phyloP scores from a whole-genome alignment of 73 alveolate species.

The Paramecium primaurelia region DNA sequence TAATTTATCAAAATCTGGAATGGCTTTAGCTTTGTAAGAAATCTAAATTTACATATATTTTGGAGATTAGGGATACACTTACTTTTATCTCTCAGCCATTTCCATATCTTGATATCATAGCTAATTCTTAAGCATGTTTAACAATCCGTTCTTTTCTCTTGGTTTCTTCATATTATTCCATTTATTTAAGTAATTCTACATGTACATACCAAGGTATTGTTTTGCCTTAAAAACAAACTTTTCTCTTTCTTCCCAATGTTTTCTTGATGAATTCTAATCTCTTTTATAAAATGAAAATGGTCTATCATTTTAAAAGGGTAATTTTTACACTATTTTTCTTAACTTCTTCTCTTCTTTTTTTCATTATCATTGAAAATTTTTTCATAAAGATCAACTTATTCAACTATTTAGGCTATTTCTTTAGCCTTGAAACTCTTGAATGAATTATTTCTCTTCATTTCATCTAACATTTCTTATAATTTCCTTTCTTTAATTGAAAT shows the following conservation, averaged over 20 bases:
- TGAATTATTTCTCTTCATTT: conserved; percentile 64
- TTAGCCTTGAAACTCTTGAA: conserved; percentile 68
- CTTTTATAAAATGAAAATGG: conserved; percentile 83
- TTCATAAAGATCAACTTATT: conserved; percentile 62
- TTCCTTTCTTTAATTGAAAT: conserved; percentile 70
- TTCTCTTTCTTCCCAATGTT: conserved; percentile 56
- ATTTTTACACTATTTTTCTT: conserved; percentile 64
- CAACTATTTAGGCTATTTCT: conserved; percentile 73
- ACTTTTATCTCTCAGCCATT: conserved; percentile 81
- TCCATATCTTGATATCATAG: conserved; percentile 89
- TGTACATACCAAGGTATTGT: conserved; percentile 80
- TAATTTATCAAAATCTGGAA: conserved; percentile 91
- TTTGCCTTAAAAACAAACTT: conserved; percentile 86
- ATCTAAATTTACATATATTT: conserved; percentile 69
- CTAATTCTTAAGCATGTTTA: conserved; percentile 86
- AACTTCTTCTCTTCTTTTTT: conserved; percentile 71
- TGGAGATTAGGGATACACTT: conserved; percentile 45
- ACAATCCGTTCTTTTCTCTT: conserved; percentile 87
- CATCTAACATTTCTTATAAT: conserved; percentile 75
- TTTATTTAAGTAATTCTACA: conserved; percentile 74
- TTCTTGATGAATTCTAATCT: conserved; percentile 42
- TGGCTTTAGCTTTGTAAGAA: conserved; percentile 80
- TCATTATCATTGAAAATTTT: conserved; percentile 72
- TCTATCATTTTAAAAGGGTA: conserved; percentile 61
- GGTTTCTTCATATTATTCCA: conserved; percentile 65